Conservation (phyloP, 352 stramenopile species). For the Globisporangium apiculatum region DNA sequence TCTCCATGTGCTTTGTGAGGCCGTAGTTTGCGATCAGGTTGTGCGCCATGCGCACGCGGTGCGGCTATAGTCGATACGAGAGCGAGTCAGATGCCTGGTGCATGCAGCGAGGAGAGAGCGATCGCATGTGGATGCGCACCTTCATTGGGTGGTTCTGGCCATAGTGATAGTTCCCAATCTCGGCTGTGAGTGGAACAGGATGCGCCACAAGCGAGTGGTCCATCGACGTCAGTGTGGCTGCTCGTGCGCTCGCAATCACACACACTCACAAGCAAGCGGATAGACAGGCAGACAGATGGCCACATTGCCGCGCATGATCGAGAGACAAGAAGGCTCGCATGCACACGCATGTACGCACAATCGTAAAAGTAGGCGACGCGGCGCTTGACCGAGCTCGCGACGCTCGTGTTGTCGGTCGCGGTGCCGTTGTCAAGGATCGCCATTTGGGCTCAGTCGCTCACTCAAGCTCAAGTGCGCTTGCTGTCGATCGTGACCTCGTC, state of each 20-base stretch:
- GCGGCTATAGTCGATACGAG: slow-evolving; percentile 54
- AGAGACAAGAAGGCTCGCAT: background rate
- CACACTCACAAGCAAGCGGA: background rate
- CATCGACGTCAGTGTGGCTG: too few relatives aligned
- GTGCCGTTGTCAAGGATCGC: slow-evolving; percentile 14
- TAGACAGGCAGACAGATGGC: too few relatives aligned
- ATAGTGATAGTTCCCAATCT: slow-evolving; percentile 99
- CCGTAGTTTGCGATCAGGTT: slow-evolving; percentile 99
- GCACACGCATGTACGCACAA: slow-evolving; percentile 26
- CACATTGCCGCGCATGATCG: background rate
- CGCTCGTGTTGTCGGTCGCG: slow-evolving; percentile 9
- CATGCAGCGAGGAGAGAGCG: background rate
- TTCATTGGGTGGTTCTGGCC: slow-evolving; percentile 92
- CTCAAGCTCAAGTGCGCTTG: too few relatives aligned
- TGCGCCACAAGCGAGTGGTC: background rate
- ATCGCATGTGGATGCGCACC: slow-evolving; percentile 19
- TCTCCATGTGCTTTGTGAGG: slow-evolving; percentile 98
- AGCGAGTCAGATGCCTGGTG: background rate
- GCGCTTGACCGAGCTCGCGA: slow-evolving; percentile 43
- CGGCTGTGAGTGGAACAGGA: slow-evolving; percentile 40
- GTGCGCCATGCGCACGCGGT: slow-evolving; percentile 99
- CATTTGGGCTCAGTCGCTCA: slow-evolving; percentile 3
- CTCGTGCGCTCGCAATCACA: background rate
- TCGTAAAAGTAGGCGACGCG: slow-evolving; percentile 89
- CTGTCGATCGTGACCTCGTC: background rate